Evolutionary conservation across 352 stramenopile genomes (phyloP).

Genomic region (Pythium sukuiense): DNA sequence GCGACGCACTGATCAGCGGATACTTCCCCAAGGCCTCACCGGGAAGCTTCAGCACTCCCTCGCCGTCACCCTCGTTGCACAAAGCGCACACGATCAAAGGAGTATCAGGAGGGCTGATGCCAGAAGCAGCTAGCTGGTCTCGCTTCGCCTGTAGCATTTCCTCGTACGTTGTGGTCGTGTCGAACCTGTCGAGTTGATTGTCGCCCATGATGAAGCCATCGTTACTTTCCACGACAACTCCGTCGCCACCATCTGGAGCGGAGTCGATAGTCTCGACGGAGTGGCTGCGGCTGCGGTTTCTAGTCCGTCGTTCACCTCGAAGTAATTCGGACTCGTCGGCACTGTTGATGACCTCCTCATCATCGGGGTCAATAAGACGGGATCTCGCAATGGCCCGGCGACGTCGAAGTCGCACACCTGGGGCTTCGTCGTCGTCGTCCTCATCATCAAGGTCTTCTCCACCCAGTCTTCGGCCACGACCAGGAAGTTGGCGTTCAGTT

Average conservation of each 20-base stretch:
- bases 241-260: slow-evolving; percentile 28
- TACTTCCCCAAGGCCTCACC: slow-evolving; percentile 73
- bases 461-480: slow-evolving; percentile 13
- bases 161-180: slow-evolving; percentile 58
- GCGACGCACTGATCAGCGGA: slow-evolving; percentile 61
- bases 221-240: slow-evolving; percentile 74
- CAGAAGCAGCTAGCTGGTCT: slow-evolving; percentile 33
- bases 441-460: slow-evolving; percentile 38
- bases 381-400: slow-evolving; percentile 19
- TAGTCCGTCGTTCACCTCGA: slow-evolving; percentile 4
- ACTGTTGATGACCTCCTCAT: slow-evolving; percentile 55
- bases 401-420: slow-evolving; percentile 2
- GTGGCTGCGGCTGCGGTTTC: slow-evolving; percentile 20
- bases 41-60: slow-evolving; percentile 72
- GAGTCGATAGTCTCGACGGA: slow-evolving; percentile 30
- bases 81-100: slow-evolving; percentile 78
- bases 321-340: slow-evolving; percentile 31
- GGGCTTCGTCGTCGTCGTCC: slow-evolving; percentile 44
- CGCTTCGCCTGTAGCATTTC: slow-evolving; percentile 63
- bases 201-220: slow-evolving; percentile 81
- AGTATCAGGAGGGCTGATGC: slow-evolving; percentile 28
- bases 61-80: slow-evolving; percentile 68
- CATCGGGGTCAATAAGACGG: slow-evolving; percentile 40
- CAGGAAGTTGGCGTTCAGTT: slow-evolving; percentile 13
- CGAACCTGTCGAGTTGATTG: slow-evolving; percentile 83